Evolutionary conservation across 2,329 filamentous ascomycete genomes (phyloP).

Genomic region (Calcarisporium arbuscula): DNA sequence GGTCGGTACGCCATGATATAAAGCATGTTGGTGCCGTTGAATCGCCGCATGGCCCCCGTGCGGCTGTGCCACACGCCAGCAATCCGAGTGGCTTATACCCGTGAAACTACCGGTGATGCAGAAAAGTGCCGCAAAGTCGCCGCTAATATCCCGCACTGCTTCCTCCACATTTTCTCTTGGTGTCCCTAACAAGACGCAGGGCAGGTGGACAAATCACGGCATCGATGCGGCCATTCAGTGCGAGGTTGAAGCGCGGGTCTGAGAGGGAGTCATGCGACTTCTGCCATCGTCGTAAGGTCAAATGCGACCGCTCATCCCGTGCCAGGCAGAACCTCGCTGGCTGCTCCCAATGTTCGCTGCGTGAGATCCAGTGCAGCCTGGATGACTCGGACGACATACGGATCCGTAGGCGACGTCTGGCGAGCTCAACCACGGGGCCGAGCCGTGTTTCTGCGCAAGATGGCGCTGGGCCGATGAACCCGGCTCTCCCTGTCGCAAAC

Average conservation of each 20-base stretch:
- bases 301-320: constrained; percentile 16
- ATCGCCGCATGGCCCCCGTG: too few relatives aligned
- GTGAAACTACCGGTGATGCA: background rate
- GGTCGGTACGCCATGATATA: too few relatives aligned
- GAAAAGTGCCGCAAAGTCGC: constrained; percentile 2
- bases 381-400: constrained; percentile 16
- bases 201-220: background rate
- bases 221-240: too few relatives aligned
- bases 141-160: background rate
- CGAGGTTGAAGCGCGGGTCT: constrained; percentile 8
- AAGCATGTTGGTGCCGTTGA: too few relatives aligned
- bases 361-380: constrained; percentile 10
- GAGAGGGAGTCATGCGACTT: constrained; percentile 9
- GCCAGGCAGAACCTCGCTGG: constrained; percentile 9
- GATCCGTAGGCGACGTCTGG: constrained; percentile 5
- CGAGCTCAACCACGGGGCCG: background rate
- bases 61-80: too few relatives aligned
- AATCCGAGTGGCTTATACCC: background rate
- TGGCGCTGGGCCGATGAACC: background rate
- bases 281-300: constrained; percentile 16
- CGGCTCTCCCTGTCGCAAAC: too few relatives aligned
- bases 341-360: constrained; percentile 17
- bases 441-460: background rate
- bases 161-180: too few relatives aligned
- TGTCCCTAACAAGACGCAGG: background rate